Conservation (phyloP, 148 eudicot species). For the Vaccinium darrowii region DNA sequence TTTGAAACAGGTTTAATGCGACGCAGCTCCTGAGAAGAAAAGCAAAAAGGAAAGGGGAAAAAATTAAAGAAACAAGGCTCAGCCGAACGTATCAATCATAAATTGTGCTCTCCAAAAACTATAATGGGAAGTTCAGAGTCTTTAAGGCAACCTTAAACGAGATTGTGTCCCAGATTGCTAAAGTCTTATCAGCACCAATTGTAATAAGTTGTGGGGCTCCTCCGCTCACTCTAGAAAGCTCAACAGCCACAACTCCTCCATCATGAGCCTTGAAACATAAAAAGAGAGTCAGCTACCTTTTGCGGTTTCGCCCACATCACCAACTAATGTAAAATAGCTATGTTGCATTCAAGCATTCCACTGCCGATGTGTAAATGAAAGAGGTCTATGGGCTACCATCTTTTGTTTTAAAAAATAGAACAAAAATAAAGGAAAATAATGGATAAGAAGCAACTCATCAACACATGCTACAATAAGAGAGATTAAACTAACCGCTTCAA, state of each 20-base stretch:
- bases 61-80: neutral
- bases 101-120: neutral
- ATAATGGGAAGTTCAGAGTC: slow-evolving; percentile 20
- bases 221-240: slow-evolving; percentile 90
- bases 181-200: slow-evolving; percentile 88
- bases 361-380: neutral
- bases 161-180: slow-evolving; percentile 93
- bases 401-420: neutral
- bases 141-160: slow-evolving; percentile 74
- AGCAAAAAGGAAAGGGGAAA: slow-evolving; percentile 13
- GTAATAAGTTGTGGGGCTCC: slow-evolving; percentile 95
- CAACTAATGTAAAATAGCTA: neutral
- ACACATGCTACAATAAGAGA: slow-evolving; percentile 4
- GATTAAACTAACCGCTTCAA: neutral
- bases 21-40: slow-evolving; percentile 71
- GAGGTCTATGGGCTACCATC: neutral
- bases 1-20: slow-evolving; percentile 95
- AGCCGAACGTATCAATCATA: neutral
- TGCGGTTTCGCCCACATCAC: neutral
- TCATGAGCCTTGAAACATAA: slow-evolving; percentile 75
- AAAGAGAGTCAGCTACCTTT: neutral
- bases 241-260: slow-evolving; percentile 94
- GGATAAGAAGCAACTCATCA: slow-evolving; percentile 9
- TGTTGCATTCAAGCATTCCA: neutral
- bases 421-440: neutral